A percentile compares a stretch with the other conserved stretches of the same genome.
Conservation (phyloP, 768 basidiomycete species). For the Neoboletus magnificus region DNA sequence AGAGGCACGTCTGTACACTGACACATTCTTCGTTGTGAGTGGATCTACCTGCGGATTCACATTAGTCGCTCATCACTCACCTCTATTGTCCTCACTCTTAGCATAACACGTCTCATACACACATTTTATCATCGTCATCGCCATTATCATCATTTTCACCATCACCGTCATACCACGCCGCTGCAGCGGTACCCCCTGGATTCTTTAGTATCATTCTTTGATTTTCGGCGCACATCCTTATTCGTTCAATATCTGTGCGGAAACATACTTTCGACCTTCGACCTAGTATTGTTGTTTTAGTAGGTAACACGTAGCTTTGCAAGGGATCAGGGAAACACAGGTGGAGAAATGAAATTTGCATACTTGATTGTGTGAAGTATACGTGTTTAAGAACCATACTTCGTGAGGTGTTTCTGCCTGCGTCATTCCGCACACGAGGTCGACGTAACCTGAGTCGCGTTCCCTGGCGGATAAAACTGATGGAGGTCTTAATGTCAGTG, state of each 20-base stretch:
- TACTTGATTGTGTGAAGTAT: background rate
- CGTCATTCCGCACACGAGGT: background rate
- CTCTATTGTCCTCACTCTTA: background rate
- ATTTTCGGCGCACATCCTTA: constrained; percentile 9
- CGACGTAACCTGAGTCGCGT: background rate
- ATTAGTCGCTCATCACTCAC: constrained; percentile 2
- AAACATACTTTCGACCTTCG: constrained; percentile 22
- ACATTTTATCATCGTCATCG: constrained; percentile 7
- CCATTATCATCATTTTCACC: background rate
- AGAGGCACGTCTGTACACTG: background rate
- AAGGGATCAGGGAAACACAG: background rate
- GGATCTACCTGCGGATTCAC: background rate
- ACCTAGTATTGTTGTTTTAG: constrained; percentile 21
- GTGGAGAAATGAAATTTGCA: constrained; percentile 3
- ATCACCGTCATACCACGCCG: constrained; percentile 5
- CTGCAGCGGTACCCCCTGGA: constrained; percentile 3
- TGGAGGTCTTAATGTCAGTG: background rate
- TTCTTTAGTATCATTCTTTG: constrained; percentile 1
- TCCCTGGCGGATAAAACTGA: background rate
- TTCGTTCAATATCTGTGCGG: constrained; percentile 18
- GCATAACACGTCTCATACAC: constrained; percentile 5
- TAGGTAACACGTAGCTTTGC: constrained; percentile 5
- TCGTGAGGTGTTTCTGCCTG: background rate
- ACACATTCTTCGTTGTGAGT: constrained; percentile 23
- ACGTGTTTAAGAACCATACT: background rate